A percentile compares a stretch with the other conserved stretches of the same genome.
These are phyloP conservation scores for Daldinia vernicosa DNA, from an alignment of 495 filamentous ascomycete genomes.

Conservation along the genomic window DNA sequence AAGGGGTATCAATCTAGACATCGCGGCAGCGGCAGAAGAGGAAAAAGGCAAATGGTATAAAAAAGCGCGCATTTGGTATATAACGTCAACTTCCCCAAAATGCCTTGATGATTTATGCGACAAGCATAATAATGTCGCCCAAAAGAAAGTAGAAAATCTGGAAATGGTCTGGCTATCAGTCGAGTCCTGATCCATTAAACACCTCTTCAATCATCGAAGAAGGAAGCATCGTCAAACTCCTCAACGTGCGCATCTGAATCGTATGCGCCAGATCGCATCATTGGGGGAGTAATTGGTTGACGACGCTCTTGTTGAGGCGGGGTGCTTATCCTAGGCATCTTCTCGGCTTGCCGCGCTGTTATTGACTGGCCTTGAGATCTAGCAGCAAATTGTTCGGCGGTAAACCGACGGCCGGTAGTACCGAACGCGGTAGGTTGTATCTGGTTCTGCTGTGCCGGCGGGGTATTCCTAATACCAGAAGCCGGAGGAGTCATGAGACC, in stretches of 20 bases:
- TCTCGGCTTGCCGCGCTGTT: conserved; percentile 48
- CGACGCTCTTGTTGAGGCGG: conserved; percentile 50
- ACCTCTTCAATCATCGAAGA: conserved; percentile 60
- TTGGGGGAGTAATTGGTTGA: conserved; percentile 71
- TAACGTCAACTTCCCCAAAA: conserved; percentile 34
- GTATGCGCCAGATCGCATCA: conserved; percentile 73
- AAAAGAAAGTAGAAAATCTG: conserved; percentile 15
- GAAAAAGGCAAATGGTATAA: conserved; percentile 47
- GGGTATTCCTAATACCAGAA: conserved; percentile 68
- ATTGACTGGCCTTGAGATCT: conserved; percentile 52
- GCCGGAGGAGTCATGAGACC: conserved; percentile 86
- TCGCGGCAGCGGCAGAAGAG: conserved; percentile 16
- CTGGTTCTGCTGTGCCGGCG: conserved; percentile 46
- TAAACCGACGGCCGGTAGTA: conserved; percentile 61
- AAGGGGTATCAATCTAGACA: conserved; percentile 50
- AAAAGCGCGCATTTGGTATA: conserved; percentile 38
- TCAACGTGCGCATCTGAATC: conserved; percentile 73
- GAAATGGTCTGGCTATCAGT: not conserved
- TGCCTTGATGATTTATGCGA: conserved; percentile 19
- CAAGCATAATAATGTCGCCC: conserved; percentile 17
- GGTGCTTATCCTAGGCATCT: conserved; percentile 48
- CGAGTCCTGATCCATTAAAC: not conserved
- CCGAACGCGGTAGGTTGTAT: conserved; percentile 61
- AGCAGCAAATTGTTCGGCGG: conserved; percentile 58
- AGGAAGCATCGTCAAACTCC: conserved; percentile 64